These are phyloP conservation scores for Globisporangium lucens DNA, from an alignment of 352 stramenopile genomes.

Conservation along the genomic window DNA sequence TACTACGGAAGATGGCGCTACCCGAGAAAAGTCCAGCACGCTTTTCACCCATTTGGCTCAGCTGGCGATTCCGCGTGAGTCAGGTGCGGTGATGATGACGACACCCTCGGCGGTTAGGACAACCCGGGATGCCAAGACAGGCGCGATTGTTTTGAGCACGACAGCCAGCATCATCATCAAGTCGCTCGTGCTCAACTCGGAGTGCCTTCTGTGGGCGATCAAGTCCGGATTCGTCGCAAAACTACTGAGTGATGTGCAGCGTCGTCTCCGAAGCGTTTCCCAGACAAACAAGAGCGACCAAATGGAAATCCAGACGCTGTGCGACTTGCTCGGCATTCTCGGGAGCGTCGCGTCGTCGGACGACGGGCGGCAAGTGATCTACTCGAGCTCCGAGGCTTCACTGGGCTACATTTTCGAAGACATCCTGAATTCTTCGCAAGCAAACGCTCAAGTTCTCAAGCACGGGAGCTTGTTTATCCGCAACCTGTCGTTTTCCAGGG, in stretches of 20 bases:
- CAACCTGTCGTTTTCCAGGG: conserved; percentile 56
- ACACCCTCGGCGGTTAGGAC: neutral
- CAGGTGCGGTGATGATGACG: neutral
- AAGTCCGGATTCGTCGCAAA: conserved; percentile 40
- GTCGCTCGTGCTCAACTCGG: conserved; percentile 38
- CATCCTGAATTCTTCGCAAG: conserved; percentile 28
- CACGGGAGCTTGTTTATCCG: conserved; percentile 46
- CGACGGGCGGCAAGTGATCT: conserved; percentile 41
- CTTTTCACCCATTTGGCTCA: conserved; percentile 20
- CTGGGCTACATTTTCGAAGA: conserved; percentile 47
- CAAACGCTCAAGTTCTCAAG: conserved; percentile 22
- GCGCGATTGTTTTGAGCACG: conserved; percentile 17
- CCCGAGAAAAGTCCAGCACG: neutral
- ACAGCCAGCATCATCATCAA: conserved; percentile 44
- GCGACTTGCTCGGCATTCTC: conserved; percentile 46
- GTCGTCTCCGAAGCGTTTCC: conserved; percentile 28
- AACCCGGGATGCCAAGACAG: neutral
- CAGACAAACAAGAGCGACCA: conserved; percentile 36
- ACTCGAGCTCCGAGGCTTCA: conserved; percentile 26
- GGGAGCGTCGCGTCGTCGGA: conserved; percentile 37
- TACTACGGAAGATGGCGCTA: neutral
- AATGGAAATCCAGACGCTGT: conserved; percentile 31
- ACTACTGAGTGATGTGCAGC: conserved; percentile 34
- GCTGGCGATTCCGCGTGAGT: conserved; percentile 8
- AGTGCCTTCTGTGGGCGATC: conserved; percentile 45